Evolutionary conservation across 2,329 filamentous ascomycete species (phyloP).

Genomic region (Ceratocystis cubensis): DNA sequence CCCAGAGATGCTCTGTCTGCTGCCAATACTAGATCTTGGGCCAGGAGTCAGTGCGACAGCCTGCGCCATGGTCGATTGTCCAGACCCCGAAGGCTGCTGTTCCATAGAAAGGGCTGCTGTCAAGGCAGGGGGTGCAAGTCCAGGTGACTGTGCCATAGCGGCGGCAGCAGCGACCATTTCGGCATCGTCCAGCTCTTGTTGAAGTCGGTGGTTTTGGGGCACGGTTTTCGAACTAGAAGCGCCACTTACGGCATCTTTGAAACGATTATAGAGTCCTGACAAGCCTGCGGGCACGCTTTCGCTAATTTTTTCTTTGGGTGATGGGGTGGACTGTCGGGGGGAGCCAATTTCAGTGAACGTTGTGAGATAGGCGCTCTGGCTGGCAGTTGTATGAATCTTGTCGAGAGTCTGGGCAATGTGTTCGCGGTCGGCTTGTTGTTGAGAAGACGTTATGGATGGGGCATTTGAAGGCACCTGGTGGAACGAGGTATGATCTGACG

Average conservation of each 20-base stretch:
- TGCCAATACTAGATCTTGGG: conserved; percentile 18
- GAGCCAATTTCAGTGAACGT: conserved; percentile 88
- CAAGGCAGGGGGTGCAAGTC: conserved; percentile 24
- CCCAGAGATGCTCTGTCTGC: conserved; percentile 14
- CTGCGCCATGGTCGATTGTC: conserved; percentile 15
- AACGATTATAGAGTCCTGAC: conserved; percentile 75
- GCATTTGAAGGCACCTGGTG: conserved; percentile 36
- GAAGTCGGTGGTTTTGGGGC: conserved; percentile 24
- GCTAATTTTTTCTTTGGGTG: conserved; percentile 55
- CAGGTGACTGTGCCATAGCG: conserved; percentile 27
- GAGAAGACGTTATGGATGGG: conserved; percentile 30
- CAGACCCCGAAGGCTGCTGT: conserved; percentile 27
- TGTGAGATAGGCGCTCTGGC: conserved; percentile 69
- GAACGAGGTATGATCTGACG: conserved; percentile 21
- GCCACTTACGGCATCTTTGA: conserved; percentile 69
- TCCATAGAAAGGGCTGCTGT: conserved; percentile 28
- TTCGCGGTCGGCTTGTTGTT: conserved; percentile 46
- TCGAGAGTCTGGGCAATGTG: conserved; percentile 67
- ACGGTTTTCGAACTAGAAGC: conserved; percentile 24
- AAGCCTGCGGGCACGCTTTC: conserved; percentile 75
- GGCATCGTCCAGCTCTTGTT: conserved; percentile 32
- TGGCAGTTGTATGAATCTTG: conserved; percentile 81
- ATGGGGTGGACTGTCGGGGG: conserved; percentile 48
- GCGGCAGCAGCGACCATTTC: conserved; percentile 27
- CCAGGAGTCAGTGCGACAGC: conserved; percentile 12